Conservation (phyloP, 176 grass and related monocot genomes). For the Musa troglodytarum region DNA sequence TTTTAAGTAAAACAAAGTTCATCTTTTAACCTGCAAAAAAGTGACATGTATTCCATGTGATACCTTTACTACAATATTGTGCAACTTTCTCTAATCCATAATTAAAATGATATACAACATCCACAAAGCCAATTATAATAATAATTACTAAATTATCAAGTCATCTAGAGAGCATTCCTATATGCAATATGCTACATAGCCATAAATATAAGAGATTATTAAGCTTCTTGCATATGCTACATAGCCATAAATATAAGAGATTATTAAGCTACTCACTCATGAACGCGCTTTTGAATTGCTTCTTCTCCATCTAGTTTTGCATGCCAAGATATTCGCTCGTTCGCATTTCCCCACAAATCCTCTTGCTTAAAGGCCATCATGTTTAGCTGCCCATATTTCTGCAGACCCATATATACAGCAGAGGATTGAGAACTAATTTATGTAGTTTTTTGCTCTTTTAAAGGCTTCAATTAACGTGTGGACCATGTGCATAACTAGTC, state of each 20-base stretch:
- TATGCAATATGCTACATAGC: background rate
- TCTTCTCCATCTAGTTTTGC: constrained; percentile 89
- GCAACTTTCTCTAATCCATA: background rate
- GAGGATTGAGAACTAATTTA: background rate
- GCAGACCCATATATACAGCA: constrained; percentile 9
- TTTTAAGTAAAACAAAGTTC: background rate
- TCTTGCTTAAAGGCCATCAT: constrained; percentile 84
- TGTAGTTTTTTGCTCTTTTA: background rate
- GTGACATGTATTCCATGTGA: background rate
- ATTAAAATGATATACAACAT: background rate
- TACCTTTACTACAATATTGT: background rate
- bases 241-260: background rate
- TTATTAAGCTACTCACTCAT: constrained; percentile 66
- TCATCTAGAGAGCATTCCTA: background rate
- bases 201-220: constrained; percentile 12
- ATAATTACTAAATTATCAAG: background rate
- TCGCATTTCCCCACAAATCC: constrained; percentile 79
- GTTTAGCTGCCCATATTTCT: constrained; percentile 69
- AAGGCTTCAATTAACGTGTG: background rate
- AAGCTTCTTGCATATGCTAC: background rate
- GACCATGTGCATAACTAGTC: background rate
- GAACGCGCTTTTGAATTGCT: constrained; percentile 92
- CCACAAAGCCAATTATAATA: background rate
- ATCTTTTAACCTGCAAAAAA: background rate
- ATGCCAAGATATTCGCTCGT: constrained; percentile 96